Conservation (phyloP, 495 filamentous ascomycete species). For the Penicillium argentinense region DNA sequence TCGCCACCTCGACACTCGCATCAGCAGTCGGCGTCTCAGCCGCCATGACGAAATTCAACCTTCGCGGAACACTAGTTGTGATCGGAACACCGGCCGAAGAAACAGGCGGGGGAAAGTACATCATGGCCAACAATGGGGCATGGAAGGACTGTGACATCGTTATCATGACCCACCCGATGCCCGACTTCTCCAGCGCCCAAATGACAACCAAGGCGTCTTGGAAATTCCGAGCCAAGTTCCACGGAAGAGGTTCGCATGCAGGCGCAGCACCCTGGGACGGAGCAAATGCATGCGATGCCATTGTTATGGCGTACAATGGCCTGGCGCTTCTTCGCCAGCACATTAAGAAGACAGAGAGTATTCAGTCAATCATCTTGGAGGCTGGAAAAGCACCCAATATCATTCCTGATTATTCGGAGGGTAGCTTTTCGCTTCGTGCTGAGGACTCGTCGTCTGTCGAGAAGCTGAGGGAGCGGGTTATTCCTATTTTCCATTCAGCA, state of each 20-base stretch:
- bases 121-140: conserved; percentile 55
- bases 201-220: conserved; percentile 3
- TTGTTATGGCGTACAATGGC: conserved; percentile 10
- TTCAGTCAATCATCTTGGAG: conserved; percentile 12
- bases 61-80: conserved; percentile 53
- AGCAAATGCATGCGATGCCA: conserved; percentile 15
- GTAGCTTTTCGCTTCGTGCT: conserved; percentile 11
- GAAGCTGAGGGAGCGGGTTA: conserved; percentile 42
- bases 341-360: conserved; percentile 12
- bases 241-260: conserved; percentile 12
- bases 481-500: conserved; percentile 47
- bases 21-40: conserved; percentile 49
- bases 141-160: conserved; percentile 56
- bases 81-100: conserved; percentile 68
- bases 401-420: conserved; percentile 52
- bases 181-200: conserved; percentile 43
- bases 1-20: conserved; percentile 55
- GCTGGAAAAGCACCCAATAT: conserved; percentile 44
- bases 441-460: conserved; percentile 27
- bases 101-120: conserved; percentile 61
- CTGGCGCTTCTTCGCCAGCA: conserved; percentile 12
- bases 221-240: conserved; percentile 3
- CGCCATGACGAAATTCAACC: conserved; percentile 34
- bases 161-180: conserved; percentile 52
- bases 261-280: conserved; percentile 11